These are phyloP conservation scores for Isoetes engelmannii DNA, from an alignment of 83 land plant genomes.

Conservation along the genomic window DNA sequence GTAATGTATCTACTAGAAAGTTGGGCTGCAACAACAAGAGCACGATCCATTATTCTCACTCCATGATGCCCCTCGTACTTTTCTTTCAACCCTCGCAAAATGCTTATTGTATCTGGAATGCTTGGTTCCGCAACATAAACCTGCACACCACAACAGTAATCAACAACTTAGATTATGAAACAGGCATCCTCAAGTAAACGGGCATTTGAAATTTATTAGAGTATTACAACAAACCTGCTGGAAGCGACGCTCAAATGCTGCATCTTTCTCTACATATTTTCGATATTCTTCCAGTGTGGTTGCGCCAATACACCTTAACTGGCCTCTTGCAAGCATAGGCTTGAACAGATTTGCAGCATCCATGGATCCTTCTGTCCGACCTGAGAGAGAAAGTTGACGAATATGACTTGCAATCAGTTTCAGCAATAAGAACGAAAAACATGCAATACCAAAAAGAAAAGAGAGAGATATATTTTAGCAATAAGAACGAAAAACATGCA, in stretches of 20 bases:
- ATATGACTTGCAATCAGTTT: neutral
- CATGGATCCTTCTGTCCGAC: slow-evolving; percentile 60
- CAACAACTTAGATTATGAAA: too few relatives aligned
- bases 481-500: neutral
- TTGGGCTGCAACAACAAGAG: slow-evolving; percentile 54
- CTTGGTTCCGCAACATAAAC: slow-evolving; percentile 66
- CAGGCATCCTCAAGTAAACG: too few relatives aligned
- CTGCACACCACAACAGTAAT: neutral
- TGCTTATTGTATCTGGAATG: slow-evolving; percentile 54
- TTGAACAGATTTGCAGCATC: slow-evolving; percentile 66
- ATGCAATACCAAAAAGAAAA: neutral
- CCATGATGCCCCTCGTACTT: slow-evolving; percentile 58
- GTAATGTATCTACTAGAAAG: slow-evolving; percentile 51
- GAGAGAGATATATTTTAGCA: neutral
- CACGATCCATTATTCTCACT: slow-evolving; percentile 52
- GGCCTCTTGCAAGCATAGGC: slow-evolving; percentile 67
- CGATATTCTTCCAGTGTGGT: slow-evolving; percentile 61
- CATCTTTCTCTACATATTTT: slow-evolving; percentile 70
- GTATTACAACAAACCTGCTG: slow-evolving; percentile 33
- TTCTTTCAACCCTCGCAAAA: slow-evolving; percentile 52
- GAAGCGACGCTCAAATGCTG: slow-evolving; percentile 58
- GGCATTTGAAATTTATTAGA: neutral
- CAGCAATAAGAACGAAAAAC: neutral
- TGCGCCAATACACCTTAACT: slow-evolving; percentile 24
- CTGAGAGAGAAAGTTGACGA: slow-evolving; percentile 11